Evolutionary conservation across 306 rosid genomes (phyloP), one percentile per base, ranked within the genome.

Genomic region (Rosa chinensis): DNA sequence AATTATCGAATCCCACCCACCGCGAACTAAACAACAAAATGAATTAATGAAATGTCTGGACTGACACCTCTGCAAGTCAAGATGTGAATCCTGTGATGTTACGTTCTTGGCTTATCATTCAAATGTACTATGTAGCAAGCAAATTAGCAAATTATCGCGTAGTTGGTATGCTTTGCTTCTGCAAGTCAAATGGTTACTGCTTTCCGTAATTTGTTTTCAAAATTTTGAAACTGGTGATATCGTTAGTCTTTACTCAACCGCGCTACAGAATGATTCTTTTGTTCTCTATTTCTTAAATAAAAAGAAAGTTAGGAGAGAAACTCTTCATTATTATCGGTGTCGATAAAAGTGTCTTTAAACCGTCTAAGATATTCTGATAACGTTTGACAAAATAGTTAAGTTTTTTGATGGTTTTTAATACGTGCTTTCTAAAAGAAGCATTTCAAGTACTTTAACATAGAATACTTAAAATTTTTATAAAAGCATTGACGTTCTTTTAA

Each of bases 131-230:
- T 28, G 32, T 16, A 21, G 78, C 59, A 44, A 21, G 20, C 68
- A 55, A 12, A 43, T 9, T 35, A 21, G 20, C 68, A 55, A 12
- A 43, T 9, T 35, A 32, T 3, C 37, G 1, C 5, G 64, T 2
- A 40, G 77, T 73, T 17, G 66, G 66, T 39, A 39, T 73, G 78
- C 50, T 67, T 25, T 11, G 40, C 16, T 40, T 25, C 72, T 76
- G 61, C 70, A 25, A 62, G 70, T 76, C 79, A 63, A 63, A 47
- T 21, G 64, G 35, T 10, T 10, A 17, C 9, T 72, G 3, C 4
- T 17, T 73, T 39, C 64, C 14, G 49, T 25, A 44, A 6, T 47
- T 45, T 44, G 42, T 28, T 6, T 47, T 1, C n/a, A 28, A n/a
- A 49, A 8, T 1, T 1, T 14, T 35, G 75, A 49, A 49, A 44